Base-by-base conservation (phyloP, 352 stramenopile genomes). In the Globisporangium nunn region DNA sequence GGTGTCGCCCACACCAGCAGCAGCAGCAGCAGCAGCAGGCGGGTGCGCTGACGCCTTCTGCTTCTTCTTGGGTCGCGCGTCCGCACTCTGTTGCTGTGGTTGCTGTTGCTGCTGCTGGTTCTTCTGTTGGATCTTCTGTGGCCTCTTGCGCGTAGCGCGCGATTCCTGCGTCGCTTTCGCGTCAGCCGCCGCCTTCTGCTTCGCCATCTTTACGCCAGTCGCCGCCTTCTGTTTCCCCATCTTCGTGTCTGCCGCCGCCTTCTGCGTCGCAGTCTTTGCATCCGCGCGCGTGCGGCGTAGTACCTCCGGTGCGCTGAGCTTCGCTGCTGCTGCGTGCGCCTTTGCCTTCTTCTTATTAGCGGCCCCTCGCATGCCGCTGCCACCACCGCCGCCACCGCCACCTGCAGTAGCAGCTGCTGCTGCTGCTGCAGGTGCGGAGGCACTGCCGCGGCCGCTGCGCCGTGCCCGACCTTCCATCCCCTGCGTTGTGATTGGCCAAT, bases 221-320 rank as follows among this genome's bases (percentile, higher is more conserved):
- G 52, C 31, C n/a, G 50, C 52, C 18, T 50, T 57, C 7, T 68
- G 62, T 23, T 23, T 23, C 23, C 23, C 23, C 23, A 23, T 23
- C 23, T 23, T 23, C 43, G 71, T 70, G 33, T 41, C 70, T 35
- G 71, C 62, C 5, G 39, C 28, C 31, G n/a, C 48, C 43, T 53
- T 75, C 70, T 30, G 6, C 40, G 43, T 48, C 43, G 43, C 43
- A 10, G 43, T n/a, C 58, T 74, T 70, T 41, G 59, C 68, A 37
- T 37, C 50, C 29, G 54, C 46, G 14, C 23, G 50, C 30, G 61
- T 59, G 18, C 63, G 33, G 23, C 51, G 50, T 14, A n/a, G 35
- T 17, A n/a, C n/a, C 6, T 30, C 41, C 8, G 35, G 35, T 0
- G 10, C 37, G 37, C 37, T 43, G 37, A 0, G 5, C n/a, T 48